Evolutionary conservation across 1,284 basidiomycete species (phyloP).

Genomic region (Abortiporus biennis): DNA sequence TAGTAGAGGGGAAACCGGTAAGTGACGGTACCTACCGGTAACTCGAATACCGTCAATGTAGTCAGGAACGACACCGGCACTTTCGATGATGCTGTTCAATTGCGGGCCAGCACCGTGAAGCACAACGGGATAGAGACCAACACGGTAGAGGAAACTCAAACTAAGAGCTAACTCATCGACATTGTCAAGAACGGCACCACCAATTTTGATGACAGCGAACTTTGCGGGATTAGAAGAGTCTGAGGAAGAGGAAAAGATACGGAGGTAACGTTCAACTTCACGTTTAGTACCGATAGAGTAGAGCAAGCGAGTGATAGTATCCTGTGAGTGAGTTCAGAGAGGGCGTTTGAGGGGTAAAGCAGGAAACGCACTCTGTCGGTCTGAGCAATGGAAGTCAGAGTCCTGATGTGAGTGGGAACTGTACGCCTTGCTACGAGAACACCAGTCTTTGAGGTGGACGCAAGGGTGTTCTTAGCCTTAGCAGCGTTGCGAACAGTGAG

Average conservation of each 20-base stretch:
- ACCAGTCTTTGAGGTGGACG: too few species aligned
- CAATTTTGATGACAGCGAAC: conserved; percentile 93
- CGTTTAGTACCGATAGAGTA: conserved; percentile 95
- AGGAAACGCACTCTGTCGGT: conserved; percentile 44
- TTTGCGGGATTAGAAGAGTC: conserved; percentile 81
- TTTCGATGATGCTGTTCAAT: conserved; percentile 86
- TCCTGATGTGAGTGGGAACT: too few species aligned
- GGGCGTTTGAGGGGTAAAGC: background rate
- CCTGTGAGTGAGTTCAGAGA: conserved; percentile 37
- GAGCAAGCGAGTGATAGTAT: conserved; percentile 88
- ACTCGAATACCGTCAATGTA: conserved; percentile 96
- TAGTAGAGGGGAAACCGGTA: background rate
- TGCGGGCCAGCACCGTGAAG: conserved; percentile 95
- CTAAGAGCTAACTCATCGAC: conserved; percentile 89
- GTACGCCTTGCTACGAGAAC: too few species aligned
- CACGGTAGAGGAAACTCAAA: conserved; percentile 89
- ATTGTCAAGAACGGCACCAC: conserved; percentile 88
- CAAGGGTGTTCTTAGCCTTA: too few species aligned
- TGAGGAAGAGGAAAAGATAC: conserved; percentile 89
- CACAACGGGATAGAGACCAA: conserved; percentile 92
- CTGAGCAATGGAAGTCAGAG: too few species aligned
- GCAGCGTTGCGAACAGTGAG: too few species aligned
- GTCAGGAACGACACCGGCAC: conserved; percentile 87
- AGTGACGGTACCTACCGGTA: conserved; percentile 55
- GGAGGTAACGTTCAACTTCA: conserved; percentile 93